These are phyloP conservation scores for Cercospora sesami DNA, from an alignment of 2,329 filamentous ascomycete species.

Conservation along the genomic window DNA sequence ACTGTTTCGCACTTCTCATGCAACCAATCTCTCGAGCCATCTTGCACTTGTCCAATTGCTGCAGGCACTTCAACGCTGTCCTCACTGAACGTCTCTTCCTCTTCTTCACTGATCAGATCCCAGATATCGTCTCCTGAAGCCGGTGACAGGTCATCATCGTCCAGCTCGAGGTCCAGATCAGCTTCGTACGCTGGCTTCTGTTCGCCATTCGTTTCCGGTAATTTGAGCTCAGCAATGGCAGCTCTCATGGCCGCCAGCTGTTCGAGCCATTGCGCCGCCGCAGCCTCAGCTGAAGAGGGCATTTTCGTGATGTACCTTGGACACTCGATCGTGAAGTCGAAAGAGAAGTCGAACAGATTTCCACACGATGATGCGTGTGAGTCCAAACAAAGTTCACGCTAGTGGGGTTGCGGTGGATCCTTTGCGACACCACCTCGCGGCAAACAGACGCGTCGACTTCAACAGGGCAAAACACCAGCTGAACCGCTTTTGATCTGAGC, in stretches of 20 bases:
- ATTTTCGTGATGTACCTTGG: conserved; percentile 6
- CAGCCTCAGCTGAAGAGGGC: conserved; percentile 24
- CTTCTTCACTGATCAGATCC: conserved; percentile 81
- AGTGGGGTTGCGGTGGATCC: not conserved
- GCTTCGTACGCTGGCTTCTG: conserved; percentile 35
- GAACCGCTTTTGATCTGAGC: not conserved
- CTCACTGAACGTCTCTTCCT: conserved; percentile 65
- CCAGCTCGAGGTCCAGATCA: conserved; percentile 56
- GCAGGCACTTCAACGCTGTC: conserved; percentile 56
- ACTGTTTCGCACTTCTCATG: conserved; percentile 66
- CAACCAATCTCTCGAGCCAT: conserved; percentile 63
- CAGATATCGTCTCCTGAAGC: conserved; percentile 79
- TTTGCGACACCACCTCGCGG: not conserved
- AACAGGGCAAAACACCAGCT: not conserved
- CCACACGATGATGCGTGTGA: conserved; percentile 14
- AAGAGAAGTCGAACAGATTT: not conserved
- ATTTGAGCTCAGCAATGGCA: conserved; percentile 72
- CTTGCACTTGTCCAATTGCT: conserved; percentile 34
- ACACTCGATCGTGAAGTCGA: not conserved
- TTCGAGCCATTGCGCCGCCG: conserved; percentile 65
- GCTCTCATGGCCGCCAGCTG: conserved; percentile 84
- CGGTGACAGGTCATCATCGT: conserved; percentile 64
- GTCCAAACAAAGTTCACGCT: conserved; percentile 6
- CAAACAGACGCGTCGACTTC: not conserved
- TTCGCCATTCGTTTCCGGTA: conserved; percentile 51